Evolutionary conservation across 2,329 filamentous ascomycete species (phyloP).

Genomic region (Didymella sp.): DNA sequence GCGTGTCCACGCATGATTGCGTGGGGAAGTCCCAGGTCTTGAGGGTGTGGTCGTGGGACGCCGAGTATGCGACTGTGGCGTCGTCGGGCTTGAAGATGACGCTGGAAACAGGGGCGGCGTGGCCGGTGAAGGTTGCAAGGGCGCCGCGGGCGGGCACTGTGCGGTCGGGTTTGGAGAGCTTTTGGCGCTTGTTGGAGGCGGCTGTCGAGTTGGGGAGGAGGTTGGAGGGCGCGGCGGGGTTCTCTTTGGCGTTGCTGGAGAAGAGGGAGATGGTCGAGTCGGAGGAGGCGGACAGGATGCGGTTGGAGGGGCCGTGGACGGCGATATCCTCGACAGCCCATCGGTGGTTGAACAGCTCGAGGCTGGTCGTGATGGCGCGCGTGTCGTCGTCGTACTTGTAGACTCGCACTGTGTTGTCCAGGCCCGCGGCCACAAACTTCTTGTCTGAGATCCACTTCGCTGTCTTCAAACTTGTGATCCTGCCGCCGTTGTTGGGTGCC

Average conservation of each 20-base stretch:
- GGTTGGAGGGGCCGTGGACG: conserved; percentile 74
- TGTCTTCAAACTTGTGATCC: conserved; percentile 75
- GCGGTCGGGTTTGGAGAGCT: conserved; percentile 65
- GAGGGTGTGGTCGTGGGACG: conserved; percentile 88
- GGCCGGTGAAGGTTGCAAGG: conserved; percentile 73
- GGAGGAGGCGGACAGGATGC: conserved; percentile 83
- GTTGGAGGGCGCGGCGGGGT: conserved; percentile 73
- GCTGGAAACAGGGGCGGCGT: conserved; percentile 77
- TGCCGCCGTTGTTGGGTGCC: conserved; percentile 66
- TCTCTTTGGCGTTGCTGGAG: conserved; percentile 78
- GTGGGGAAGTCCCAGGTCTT: conserved; percentile 92
- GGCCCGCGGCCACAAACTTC: conserved; percentile 80
- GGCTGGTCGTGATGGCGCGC: conserved; percentile 69
- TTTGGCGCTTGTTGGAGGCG: conserved; percentile 76
- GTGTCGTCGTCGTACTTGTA: conserved; percentile 85
- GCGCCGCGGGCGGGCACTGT: conserved; percentile 77
- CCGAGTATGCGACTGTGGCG: conserved; percentile 86
- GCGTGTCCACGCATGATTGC: conserved; percentile 75
- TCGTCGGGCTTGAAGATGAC: conserved; percentile 86
- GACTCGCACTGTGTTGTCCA: conserved; percentile 84
- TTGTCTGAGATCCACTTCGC: conserved; percentile 81
- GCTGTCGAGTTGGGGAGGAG: conserved; percentile 72
- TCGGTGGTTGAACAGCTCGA: conserved; percentile 86
- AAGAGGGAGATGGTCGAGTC: conserved; percentile 89
- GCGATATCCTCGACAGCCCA: conserved; percentile 76